These are phyloP conservation scores for Reutealis trisperma DNA, from an alignment of 345 rosid species.

Conservation along the genomic window DNA sequence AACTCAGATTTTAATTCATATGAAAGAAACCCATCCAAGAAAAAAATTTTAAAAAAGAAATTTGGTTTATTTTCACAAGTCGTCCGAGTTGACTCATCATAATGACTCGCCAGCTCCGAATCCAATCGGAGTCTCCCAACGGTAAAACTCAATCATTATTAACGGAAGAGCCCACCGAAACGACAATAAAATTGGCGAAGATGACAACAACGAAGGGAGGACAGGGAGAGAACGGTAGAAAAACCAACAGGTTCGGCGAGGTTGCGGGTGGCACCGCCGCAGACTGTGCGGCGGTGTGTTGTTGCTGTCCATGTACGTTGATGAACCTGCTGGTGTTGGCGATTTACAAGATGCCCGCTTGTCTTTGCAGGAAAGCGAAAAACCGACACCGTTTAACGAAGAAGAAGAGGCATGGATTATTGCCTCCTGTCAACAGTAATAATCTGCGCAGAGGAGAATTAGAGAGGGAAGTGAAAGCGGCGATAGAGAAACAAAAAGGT, in stretches of 20 bases:
- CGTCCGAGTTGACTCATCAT: not conserved
- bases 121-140: not conserved
- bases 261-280: conserved; percentile 58
- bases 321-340: conserved; percentile 55
- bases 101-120: not conserved
- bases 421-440: conserved; percentile 22
- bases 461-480: conserved; percentile 28
- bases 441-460: conserved; percentile 3
- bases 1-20: not conserved
- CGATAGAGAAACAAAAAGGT: conserved; percentile 33
- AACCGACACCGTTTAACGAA: conserved; percentile 36
- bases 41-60: too few species aligned
- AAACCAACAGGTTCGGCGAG: conserved; percentile 40
- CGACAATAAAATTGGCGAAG: not conserved
- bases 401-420: conserved; percentile 33
- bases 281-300: conserved; percentile 71
- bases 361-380: conserved; percentile 53
- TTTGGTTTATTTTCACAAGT: not conserved
- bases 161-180: not conserved
- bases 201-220: not conserved
- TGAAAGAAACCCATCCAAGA: too few species aligned
- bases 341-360: conserved; percentile 54
- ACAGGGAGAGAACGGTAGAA: not conserved
- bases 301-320: conserved; percentile 69
- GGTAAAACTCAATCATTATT: not conserved